phyloP scores from a whole-genome alignment of 805 yeast genomes.

The Sugiyamaella valdiviana region DNA sequence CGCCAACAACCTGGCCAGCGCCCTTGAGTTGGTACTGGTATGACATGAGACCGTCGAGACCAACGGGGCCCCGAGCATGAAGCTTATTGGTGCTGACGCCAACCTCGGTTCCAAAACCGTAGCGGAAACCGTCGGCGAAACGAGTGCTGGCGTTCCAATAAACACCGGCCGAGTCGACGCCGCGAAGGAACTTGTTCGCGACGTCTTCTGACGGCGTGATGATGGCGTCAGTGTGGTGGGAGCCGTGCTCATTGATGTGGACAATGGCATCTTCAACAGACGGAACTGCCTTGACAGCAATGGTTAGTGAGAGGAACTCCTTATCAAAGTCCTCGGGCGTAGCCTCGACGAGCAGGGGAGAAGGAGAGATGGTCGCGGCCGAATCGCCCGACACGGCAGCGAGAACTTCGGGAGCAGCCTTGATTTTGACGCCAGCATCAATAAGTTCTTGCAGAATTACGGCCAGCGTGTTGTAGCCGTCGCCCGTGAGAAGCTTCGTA shows the following conservation, averaged over 20 bases:
- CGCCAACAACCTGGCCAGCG: conserved; percentile 86
- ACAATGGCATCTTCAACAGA: conserved; percentile 65
- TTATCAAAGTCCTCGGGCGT: conserved; percentile 65
- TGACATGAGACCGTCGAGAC: conserved; percentile 91
- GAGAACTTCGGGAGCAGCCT: conserved; percentile 50
- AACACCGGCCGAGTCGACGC: conserved; percentile 91
- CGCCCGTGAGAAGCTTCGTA: conserved; percentile 21
- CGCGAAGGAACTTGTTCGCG: conserved; percentile 75
- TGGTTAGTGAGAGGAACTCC: conserved; percentile 77
- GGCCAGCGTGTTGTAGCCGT: conserved; percentile 27
- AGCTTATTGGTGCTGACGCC: conserved; percentile 96
- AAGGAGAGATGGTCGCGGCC: conserved; percentile 8
- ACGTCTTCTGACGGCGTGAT: conserved; percentile 64
- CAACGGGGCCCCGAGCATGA: conserved; percentile 98
- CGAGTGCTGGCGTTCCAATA: conserved; percentile 97
- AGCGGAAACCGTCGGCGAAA: conserved; percentile 97
- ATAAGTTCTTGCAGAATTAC: conserved; percentile 37
- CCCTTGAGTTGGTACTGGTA: conserved; percentile 93
- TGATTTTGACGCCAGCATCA: conserved; percentile 66
- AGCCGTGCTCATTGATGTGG: conserved; percentile 87
- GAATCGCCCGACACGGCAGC: conserved; percentile 19
- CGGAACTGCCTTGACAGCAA: conserved; percentile 62
- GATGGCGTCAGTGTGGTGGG: conserved; percentile 93
- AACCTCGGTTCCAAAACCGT: conserved; percentile 98
- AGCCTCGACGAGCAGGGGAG: conserved; percentile 37